A percentile compares a stretch with the other conserved stretches of the same genome.
phyloP scores from a whole-genome alignment of 768 basidiomycete genomes.

The Suillus variegatus region DNA sequence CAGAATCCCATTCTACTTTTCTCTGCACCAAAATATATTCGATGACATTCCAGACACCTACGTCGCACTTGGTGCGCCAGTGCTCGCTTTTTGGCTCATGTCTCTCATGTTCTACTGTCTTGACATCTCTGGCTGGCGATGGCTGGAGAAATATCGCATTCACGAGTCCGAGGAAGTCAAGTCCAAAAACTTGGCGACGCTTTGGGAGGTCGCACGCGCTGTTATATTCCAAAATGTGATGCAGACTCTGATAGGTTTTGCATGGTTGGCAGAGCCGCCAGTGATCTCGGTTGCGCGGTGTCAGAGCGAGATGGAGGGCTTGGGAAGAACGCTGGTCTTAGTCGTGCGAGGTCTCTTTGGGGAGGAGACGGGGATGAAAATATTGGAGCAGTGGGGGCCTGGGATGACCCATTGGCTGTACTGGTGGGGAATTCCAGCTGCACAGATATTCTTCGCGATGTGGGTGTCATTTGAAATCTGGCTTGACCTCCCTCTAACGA shows the following conservation, averaged over 20 bases:
- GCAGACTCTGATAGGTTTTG: conserved; percentile 75
- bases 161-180: conserved; percentile 84
- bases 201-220: conserved; percentile 68
- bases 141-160: conserved; percentile 82
- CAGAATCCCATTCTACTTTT: conserved; percentile 58
- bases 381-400: conserved; percentile 39
- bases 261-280: conserved; percentile 60
- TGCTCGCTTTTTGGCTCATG: conserved; percentile 82
- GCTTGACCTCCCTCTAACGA: conserved; percentile 2
- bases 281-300: conserved; percentile 35
- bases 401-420: conserved; percentile 67
- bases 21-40: conserved; percentile 46
- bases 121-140: conserved; percentile 72
- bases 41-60: conserved; percentile 66
- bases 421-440: conserved; percentile 88
- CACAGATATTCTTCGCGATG: conserved; percentile 81
- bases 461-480: conserved; percentile 42
- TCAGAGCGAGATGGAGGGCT: conserved; percentile 42
- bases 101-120: conserved; percentile 81
- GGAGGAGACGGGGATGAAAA: conserved; percentile 33
- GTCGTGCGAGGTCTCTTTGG: conserved; percentile 43
- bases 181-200: conserved; percentile 72
- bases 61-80: conserved; percentile 73
- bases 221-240: conserved; percentile 85
- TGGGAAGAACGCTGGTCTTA: conserved; percentile 42